Evolutionary conservation across 345 rosid species (phyloP).

Genomic region (Abelmoschus esculentus): DNA sequence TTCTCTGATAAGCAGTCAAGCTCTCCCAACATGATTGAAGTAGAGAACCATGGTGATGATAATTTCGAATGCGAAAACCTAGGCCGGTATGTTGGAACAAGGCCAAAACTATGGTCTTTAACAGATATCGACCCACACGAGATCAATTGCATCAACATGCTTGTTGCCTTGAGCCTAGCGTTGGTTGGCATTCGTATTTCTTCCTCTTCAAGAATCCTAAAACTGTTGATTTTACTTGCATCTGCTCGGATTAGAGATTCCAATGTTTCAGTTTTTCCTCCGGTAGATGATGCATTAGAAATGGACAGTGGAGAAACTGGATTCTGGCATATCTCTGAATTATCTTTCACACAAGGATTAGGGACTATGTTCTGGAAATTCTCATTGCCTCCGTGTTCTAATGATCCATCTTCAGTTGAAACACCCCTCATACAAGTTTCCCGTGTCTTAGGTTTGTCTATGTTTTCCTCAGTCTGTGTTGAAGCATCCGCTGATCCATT

Average conservation of each 20-base stretch:
- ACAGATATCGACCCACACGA: slow-evolving; percentile 95
- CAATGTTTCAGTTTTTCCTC: slow-evolving; percentile 79
- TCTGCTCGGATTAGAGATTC: slow-evolving; percentile 92
- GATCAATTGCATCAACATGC: slow-evolving; percentile 82
- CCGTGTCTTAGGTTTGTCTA: slow-evolving; percentile 24
- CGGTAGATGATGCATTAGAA: slow-evolving; percentile 60
- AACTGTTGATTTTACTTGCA: slow-evolving; percentile 76
- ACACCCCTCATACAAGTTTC: slow-evolving; percentile 88
- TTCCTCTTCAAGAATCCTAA: slow-evolving; percentile 79
- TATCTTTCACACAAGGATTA: slow-evolving; percentile 32
- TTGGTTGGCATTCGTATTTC: slow-evolving; percentile 56
- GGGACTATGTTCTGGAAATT: slow-evolving; percentile 24
- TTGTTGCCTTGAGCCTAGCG: slow-evolving; percentile 63
- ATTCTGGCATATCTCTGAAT: slow-evolving; percentile 40
- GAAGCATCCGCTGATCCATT: slow-evolving; percentile 86
- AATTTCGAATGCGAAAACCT: slow-evolving; percentile 64
- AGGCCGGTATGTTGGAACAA: slow-evolving; percentile 71
- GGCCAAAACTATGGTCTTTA: slow-evolving; percentile 78
- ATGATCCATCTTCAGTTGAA: slow-evolving; percentile 62
- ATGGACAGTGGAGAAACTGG: slow-evolving; percentile 56
- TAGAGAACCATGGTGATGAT: slow-evolving; percentile 58
- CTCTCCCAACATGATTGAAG: slow-evolving; percentile 68
- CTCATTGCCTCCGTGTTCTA: slow-evolving; percentile 36
- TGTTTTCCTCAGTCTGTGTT: slow-evolving; percentile 81
- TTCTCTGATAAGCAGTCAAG: slow-evolving; percentile 76